Percentiles rank a stretch among this genome's conserved stretches.
Evolutionary conservation across 306 rosid genomes (phyloP).

Genomic region (Abrus precatorius): DNA sequence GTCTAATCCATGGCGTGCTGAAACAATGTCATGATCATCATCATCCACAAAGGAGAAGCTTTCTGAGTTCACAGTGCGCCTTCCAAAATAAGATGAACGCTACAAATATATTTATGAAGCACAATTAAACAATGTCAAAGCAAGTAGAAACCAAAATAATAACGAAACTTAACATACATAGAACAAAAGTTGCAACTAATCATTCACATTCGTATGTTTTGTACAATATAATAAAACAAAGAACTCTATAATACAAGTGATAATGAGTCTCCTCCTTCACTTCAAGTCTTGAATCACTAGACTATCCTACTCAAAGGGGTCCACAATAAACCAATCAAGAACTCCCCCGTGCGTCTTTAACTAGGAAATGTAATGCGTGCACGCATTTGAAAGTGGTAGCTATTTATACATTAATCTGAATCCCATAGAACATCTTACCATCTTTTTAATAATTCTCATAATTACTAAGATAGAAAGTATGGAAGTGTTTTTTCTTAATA

Average conservation of each 20-base stretch:
- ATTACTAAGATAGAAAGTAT: neutral
- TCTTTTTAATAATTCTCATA: neutral
- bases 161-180: constrained; percentile 27
- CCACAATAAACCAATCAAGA: constrained; percentile 41
- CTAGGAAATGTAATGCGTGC: constrained; percentile 47
- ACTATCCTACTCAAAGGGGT: constrained; percentile 14
- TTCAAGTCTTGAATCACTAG: constrained; percentile 31
- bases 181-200: constrained; percentile 10
- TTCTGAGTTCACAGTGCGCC: constrained; percentile 68
- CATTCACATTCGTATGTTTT: neutral
- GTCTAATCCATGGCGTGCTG: constrained; percentile 58
- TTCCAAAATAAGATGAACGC: constrained; percentile 75
- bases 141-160: constrained; percentile 33
- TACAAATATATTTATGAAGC: constrained; percentile 55
- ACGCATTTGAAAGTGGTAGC: constrained; percentile 33
- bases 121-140: constrained; percentile 22
- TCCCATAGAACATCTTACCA: neutral
- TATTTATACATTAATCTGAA: neutral
- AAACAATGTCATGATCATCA: constrained; percentile 69
- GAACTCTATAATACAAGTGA: neutral
- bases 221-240: constrained; percentile 16
- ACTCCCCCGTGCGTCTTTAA: constrained; percentile 15
- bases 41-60: constrained; percentile 65
- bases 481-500: neutral
- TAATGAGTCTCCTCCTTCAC: neutral